Base-by-base conservation (phyloP, 106 monocot species). In the Iris macrosiphon region DNA sequence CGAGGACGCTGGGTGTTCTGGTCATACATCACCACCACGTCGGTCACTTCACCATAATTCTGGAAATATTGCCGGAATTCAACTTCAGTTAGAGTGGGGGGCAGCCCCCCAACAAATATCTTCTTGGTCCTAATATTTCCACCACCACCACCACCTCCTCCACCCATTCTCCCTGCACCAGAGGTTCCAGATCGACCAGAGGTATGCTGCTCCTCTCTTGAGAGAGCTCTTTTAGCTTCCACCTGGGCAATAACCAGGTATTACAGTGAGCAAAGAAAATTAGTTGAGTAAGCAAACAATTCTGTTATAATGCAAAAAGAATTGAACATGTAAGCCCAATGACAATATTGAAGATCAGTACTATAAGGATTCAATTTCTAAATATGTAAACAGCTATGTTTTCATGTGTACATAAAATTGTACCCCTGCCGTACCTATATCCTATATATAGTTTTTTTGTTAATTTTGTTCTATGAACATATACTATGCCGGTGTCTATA, bases 11-110 rank as follows among this genome's bases (percentile, higher is more conserved):
- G 86, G 0, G 92, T 92, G 49, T 72, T 66, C 58, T 79, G 83
- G 48, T 92, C 92, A 49, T 87, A 87, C 92, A 92, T 92, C 31
- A 92, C 72, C 35, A 92, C 92, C 0, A 83, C 83, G 62, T 92
- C 92, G 3, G 82, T 83, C 2, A 92, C 92, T 2, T 27, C 20
- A 7, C 92, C 92, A 37, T 79, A 92, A 17, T n/a, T n/a, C n/a
- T n/a, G n/a, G n/a, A n/a, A n/a, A n/a, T n/a, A 72, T 12, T 57
- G 40, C 31, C 44, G 61, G 45, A 72, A 78, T 14, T 78, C 72
- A 4, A 13, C 43, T n/a, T 67, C 77, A 2, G 77, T 61, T 1
- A 72, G 19, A 3, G 49, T 72, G 0, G 78, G 54, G 16, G 76
- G 31, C 16, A 77, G 60, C 15, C 76, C 76, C 48, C 71, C 76